These are phyloP conservation scores for Prinsepia uniflora DNA, from an alignment of 306 rosid species.

Conservation along the genomic window DNA sequence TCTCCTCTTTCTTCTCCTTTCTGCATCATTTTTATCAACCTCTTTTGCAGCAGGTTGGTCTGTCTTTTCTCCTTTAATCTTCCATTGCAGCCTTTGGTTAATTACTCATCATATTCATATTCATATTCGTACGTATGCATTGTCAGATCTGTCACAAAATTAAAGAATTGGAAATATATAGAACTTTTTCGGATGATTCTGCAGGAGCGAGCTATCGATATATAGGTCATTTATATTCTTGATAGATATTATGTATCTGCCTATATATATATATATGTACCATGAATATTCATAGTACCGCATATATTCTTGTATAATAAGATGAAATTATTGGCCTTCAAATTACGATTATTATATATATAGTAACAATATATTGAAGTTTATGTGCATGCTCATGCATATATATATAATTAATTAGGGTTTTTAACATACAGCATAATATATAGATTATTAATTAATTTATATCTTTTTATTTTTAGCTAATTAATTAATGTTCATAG, in stretches of 20 bases:
- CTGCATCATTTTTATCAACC: conserved; percentile 53
- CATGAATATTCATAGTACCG: background rate
- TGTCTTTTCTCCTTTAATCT: conserved; percentile 31
- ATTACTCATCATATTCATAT: background rate
- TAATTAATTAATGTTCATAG: too few relatives aligned
- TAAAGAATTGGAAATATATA: conserved; percentile 14
- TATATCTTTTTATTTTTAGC: too few relatives aligned
- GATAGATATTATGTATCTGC: too few relatives aligned
- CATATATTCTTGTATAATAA: background rate
- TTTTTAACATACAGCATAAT: too few relatives aligned
- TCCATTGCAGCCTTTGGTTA: conserved; percentile 34
- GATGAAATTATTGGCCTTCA: background rate
- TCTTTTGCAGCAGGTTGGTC: conserved; percentile 47
- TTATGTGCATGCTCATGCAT: background rate
- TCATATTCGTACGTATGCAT: background rate
- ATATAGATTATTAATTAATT: too few relatives aligned
- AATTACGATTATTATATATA: background rate
- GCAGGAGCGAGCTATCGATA: too few relatives aligned
- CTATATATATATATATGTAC: background rate
- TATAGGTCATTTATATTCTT: too few relatives aligned
- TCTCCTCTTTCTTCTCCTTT: conserved; percentile 53
- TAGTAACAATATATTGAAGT: background rate
- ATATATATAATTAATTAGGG: too few relatives aligned
- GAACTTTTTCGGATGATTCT: too few relatives aligned
- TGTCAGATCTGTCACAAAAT: conserved; percentile 33